Evolutionary conservation across 768 basidiomycete genomes (phyloP), one percentile per base, ranked within the genome.

Genomic region (Pulveroboletus sp.): DNA sequence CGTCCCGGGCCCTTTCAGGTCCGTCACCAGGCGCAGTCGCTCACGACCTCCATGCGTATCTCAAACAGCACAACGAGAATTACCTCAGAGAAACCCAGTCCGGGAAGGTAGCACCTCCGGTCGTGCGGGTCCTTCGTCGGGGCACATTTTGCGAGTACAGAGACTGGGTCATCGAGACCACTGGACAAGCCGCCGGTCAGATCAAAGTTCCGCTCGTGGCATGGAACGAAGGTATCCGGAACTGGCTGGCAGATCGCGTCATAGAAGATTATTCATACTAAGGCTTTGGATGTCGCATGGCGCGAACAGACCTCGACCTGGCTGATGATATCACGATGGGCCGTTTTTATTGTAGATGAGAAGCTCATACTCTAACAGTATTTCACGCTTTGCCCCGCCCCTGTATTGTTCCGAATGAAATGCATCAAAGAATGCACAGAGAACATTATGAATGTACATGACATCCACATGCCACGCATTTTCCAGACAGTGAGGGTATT

Each of bases 71-170:
- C 44, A 55, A 64, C 27, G 47, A 53, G 41, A 65, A 54, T 27
- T 60, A 56, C 12, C 43, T 38, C 19, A n/a, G n/a, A 14, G 62
- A 58, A 20, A 45, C 47, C 3, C 37, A 39, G 20, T 30, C 26
- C 0, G 52, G 50, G 0, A 62, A 51, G 13, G 26, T 61, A 5
- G 45, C 27, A 2, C 42, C 16, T 1, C 62, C 60, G 0, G 46
- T 39, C 26, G 52, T 63, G 23, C 49, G 55, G 11, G 48, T 61
- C 0, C 55, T 65, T 13, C 35, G 47, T 5, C 57, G 19, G 19
- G 61, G 61, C 23, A 59, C 58, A 10, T 62, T 57, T 46, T 17
- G 51, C 11, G 57, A 59, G 24, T 62, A 52, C 26, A 52, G 60
- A 6, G 53, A 54, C 24, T 62, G 60, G 62, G 59, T 59, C 45